These are phyloP conservation scores for Mayamaea pseudoterrestris DNA, from an alignment of 108 stramenopile genomes.

Conservation along the genomic window DNA sequence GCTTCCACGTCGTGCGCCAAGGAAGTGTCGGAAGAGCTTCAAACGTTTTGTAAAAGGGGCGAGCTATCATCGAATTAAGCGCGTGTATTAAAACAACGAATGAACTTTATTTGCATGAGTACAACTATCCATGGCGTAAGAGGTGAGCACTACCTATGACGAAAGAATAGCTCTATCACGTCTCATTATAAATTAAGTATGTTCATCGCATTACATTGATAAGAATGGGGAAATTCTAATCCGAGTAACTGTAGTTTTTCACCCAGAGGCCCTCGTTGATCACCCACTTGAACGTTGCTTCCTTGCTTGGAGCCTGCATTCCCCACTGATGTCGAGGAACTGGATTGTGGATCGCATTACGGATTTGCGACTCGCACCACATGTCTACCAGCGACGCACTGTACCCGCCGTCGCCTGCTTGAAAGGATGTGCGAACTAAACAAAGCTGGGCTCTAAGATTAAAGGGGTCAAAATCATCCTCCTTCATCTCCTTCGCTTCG, in stretches of 20 bases:
- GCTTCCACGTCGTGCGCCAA: conserved; percentile 1
- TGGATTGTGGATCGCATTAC: conserved; percentile 39
- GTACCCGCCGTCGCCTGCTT: conserved; percentile 6
- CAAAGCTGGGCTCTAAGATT: not conserved
- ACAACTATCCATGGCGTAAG: no score
- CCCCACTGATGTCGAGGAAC: conserved; percentile 32
- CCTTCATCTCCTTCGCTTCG: not conserved
- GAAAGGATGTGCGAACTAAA: not conserved
- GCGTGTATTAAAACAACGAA: no score
- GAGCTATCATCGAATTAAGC: no score
- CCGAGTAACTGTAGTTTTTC: conserved; percentile 21
- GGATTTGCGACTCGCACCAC: conserved; percentile 24
- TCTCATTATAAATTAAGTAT: no score
- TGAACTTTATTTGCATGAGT: no score
- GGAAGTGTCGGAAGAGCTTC: not conserved
- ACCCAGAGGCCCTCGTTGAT: conserved; percentile 41
- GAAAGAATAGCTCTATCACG: no score
- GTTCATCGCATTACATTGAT: no score
- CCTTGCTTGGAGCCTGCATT: conserved; percentile 12
- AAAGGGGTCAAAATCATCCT: conserved; percentile 12
- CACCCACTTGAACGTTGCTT: conserved; percentile 27
- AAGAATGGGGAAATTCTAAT: no score
- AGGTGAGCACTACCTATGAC: no score
- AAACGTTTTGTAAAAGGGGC: not conserved
- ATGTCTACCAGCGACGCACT: conserved; percentile 26